Base-by-base conservation (phyloP, 129 eudicot species). In the Saussurea involucrata region DNA sequence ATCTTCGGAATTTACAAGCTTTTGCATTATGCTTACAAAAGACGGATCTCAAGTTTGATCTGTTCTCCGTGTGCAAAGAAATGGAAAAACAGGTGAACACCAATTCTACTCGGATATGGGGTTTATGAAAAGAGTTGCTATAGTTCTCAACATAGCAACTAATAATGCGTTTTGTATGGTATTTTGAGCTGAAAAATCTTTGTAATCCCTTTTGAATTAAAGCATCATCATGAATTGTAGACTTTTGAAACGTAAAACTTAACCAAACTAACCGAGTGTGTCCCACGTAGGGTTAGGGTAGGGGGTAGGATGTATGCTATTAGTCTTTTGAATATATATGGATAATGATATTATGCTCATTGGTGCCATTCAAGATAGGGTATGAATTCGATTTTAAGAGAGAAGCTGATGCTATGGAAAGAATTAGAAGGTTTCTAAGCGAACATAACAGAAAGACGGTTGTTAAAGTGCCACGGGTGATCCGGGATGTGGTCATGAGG, bases 391-490 rank as follows among this genome's bases (percentile, higher is more conserved):
- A 95, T 87, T 95, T 95, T 76, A 78, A 81, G 68, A 95, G 98
- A 86, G 98, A 95, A 83, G 98, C 98, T 55, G 89, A 86, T 76
- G 97, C 98, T 21, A 95, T 95, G 98, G 89, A 83, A 61, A 86
- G 85, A 85, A 95, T 95, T 58, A 88, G 85, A 36, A 81, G 37
- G 71, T 95, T 91, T 78, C 81, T 95, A 22, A 85, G 83, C 58
- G 80, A 72, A 79, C 87, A 79, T 66, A 89, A 90, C 88, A 88
- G 81, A 76, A 95, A 89, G 74, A 15, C 84, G 69, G 85, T 89
- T 61, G 98, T 95, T 67, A 72, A 68, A 77, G 98, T 95, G 77
- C 97, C 98, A 65, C 87, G 90, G 17, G 77, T 88, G 69, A 80
- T 91, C 49, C 79, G 74, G 73, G 73, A 88, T 76, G 76, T 89